A percentile compares a stretch with the other conserved stretches of the same genome.
Conservation (phyloP, 1,139 yeast species). For the Trichomonascaceae sp. region DNA sequence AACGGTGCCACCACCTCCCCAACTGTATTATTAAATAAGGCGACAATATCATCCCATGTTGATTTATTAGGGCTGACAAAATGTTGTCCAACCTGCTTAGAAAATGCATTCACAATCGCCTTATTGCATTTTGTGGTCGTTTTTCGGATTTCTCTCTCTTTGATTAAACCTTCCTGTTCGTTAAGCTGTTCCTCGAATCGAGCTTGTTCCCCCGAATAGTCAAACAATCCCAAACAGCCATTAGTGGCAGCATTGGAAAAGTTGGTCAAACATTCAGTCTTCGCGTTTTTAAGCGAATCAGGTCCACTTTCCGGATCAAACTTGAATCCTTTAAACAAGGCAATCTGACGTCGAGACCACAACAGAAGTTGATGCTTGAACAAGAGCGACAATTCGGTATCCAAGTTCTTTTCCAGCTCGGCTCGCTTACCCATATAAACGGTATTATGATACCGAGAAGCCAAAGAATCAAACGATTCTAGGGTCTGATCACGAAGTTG, state of each 20-base stretch:
- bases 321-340: slow-evolving; percentile 22
- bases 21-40: slow-evolving; percentile 42
- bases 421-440: slow-evolving; percentile 61
- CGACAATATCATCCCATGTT: slow-evolving; percentile 59
- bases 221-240: slow-evolving; percentile 24
- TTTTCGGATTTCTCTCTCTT: slow-evolving; percentile 29
- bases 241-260: slow-evolving; percentile 22
- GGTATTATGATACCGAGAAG: slow-evolving; percentile 60
- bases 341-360: slow-evolving; percentile 30
- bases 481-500: slow-evolving; percentile 36
- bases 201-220: slow-evolving; percentile 19
- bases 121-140: slow-evolving; percentile 30
- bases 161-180: slow-evolving; percentile 27
- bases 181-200: slow-evolving; percentile 26
- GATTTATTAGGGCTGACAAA: slow-evolving; percentile 40
- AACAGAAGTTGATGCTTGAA: slow-evolving; percentile 39
- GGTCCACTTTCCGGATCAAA: slow-evolving; percentile 7
- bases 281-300: slow-evolving; percentile 18
- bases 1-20: slow-evolving; percentile 31
- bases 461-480: slow-evolving; percentile 55
- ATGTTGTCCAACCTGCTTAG: slow-evolving; percentile 27
- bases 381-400: slow-evolving; percentile 31
- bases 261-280: slow-evolving; percentile 13
- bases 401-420: slow-evolving; percentile 36
- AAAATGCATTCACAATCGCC: slow-evolving; percentile 23